Evolutionary conservation across 2,329 filamentous ascomycete genomes (phyloP), one percentile per base, ranked within the genome.

Genomic region (Fusarium sterilihyphosum): DNA sequence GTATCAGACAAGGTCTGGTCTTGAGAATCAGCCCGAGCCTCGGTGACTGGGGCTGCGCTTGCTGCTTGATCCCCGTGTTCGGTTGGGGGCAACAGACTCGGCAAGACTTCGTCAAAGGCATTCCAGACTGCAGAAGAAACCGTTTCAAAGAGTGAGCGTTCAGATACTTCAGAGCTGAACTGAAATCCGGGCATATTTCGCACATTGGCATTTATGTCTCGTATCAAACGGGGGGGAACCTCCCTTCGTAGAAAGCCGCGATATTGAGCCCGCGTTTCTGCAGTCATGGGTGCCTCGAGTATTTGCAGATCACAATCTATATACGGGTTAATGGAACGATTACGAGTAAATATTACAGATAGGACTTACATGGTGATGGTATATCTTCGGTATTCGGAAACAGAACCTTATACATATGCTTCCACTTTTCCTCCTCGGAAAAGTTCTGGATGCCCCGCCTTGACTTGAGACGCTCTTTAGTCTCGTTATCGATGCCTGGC

Each of bases 331-430:
- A 29, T 22, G 33, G 3, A 22, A 49, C 14, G 7, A 10, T 9
- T 37, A 4, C 1, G 20, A 9, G 14, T 22, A 12, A 13, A 11
- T 11, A 3, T 18, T 4, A 2, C 4, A 17, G 14, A 3, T 16
- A 31, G 11, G 16, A 41, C 67, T 66, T 61, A 74, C 72, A 71
- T 4, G 72, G 71, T 13, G 60, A 71, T 1, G 72, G 72, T 17
- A 74, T 65, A 6, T 46, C 29, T 13, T 56, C 20, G 1, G 35
- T 46, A 3, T 50, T 38, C 2, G 72, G 71, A 26, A 74, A 74
- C 2, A 74, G 35, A 31, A 69, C 63, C 33, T 37, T 74, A 26
- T 66, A 74, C 67, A 74, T 71, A 17, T 59, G 47, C 31, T 61
- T 33, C 72, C 72, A 74, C 5, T 58, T 65, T 6, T 44, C 52